Conservation (phyloP, 1,139 yeast species). For the Tardiomyces depauwii region DNA sequence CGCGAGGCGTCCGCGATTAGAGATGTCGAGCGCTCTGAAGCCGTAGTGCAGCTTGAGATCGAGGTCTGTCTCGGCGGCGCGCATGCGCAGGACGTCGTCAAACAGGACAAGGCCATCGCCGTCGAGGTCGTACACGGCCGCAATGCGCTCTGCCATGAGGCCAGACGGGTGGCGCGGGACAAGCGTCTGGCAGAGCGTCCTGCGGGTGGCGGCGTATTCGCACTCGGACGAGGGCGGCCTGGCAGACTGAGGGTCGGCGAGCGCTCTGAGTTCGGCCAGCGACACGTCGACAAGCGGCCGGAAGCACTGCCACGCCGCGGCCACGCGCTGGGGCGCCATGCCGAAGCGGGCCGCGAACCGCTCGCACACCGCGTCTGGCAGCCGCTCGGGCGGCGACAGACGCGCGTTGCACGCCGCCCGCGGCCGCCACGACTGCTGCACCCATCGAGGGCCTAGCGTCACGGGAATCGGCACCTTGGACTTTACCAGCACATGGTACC, state of each 20-base stretch:
- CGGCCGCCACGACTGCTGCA: constrained; percentile 11
- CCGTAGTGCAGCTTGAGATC: neutral
- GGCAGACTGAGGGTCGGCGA: neutral
- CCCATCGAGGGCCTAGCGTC: constrained; percentile 18
- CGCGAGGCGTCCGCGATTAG: neutral
- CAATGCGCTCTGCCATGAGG: constrained; percentile 3
- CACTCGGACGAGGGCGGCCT: neutral
- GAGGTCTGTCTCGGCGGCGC: neutral
- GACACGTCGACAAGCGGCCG: neutral
- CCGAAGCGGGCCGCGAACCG: neutral
- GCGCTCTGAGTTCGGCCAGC: neutral
- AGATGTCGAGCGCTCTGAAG: neutral
- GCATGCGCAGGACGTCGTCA: constrained; percentile 9
- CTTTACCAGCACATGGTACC: constrained; percentile 15
- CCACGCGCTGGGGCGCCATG: neutral
- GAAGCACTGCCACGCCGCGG: constrained; percentile 4
- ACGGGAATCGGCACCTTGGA: constrained; percentile 21
- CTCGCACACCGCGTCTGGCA: constrained; percentile 3
- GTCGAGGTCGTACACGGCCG: constrained; percentile 13
- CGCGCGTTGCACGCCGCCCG: constrained; percentile 2
- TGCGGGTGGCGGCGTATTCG: constrained; percentile 2
- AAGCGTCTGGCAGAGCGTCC: constrained; percentile 2
- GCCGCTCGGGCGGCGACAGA: constrained; percentile 6
- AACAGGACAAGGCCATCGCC: constrained; percentile 17
- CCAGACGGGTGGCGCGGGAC: constrained; percentile 6